phyloP scores from a whole-genome alignment of 495 filamentous ascomycete genomes.

The Filosporella fistucella region DNA sequence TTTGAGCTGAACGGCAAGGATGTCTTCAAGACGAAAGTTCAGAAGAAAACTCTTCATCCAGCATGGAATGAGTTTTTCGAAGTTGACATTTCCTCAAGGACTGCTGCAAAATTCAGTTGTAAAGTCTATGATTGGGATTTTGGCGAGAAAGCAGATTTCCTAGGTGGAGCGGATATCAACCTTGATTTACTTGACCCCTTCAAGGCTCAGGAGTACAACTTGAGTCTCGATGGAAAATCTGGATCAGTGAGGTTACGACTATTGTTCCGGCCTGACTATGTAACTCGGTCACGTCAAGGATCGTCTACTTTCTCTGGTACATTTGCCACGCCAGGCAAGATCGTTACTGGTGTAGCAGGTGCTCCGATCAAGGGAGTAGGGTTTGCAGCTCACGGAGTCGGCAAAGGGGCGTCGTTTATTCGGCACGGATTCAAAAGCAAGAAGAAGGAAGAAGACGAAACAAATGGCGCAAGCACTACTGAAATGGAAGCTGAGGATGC shows the following conservation, averaged over 20 bases:
- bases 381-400: constrained; percentile 69
- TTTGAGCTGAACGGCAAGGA: constrained; percentile 84
- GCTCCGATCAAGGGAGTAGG: constrained; percentile 85
- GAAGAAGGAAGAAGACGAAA: constrained; percentile 53
- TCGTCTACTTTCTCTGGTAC: constrained; percentile 92
- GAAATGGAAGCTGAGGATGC: constrained; percentile 18
- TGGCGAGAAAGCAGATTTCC: constrained; percentile 82
- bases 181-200: constrained; percentile 84
- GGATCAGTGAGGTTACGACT: constrained; percentile 77
- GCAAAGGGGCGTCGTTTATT: constrained; percentile 80
- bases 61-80: constrained; percentile 97
- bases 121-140: constrained; percentile 91
- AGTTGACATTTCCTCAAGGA: constrained; percentile 71
- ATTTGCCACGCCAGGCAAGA: constrained; percentile 84
- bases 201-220: constrained; percentile 60
- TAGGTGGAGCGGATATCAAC: constrained; percentile 75
- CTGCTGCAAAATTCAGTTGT: constrained; percentile 78
- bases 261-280: constrained; percentile 92
- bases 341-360: constrained; percentile 72
- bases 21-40: constrained; percentile 86
- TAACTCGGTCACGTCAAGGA: constrained; percentile 81
- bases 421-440: constrained; percentile 64
- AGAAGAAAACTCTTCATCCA: constrained; percentile 95
- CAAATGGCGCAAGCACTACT: constrained; percentile 7
- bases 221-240: constrained; percentile 85